Percentiles rank a stretch among this genome's conserved stretches.
These are phyloP conservation scores for Mediolabrus comicus DNA, from an alignment of 108 stramenopile genomes.

Conservation along the genomic window DNA sequence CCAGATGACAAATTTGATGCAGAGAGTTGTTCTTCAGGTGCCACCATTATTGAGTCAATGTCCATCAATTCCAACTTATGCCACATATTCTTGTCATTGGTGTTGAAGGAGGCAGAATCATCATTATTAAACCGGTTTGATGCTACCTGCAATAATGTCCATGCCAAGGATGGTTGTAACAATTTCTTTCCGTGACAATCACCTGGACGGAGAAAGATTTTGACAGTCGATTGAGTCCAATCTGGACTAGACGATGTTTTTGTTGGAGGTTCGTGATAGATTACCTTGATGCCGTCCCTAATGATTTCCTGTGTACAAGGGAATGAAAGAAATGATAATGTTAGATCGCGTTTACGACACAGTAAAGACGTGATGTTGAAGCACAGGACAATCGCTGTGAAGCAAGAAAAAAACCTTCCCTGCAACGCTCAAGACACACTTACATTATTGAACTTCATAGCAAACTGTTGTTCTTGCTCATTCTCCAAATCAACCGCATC, in stretches of 20 bases:
- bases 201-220: conserved; percentile 53
- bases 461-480: conserved; percentile 19
- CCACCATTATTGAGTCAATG: conserved; percentile 54
- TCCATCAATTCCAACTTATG: conserved; percentile 46
- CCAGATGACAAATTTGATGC: not conserved
- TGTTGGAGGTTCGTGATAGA: conserved; percentile 50
- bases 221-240: conserved; percentile 54
- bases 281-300: conserved; percentile 51
- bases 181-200: conserved; percentile 32
- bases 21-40: conserved; percentile 26
- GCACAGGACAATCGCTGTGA: no score
- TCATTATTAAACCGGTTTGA: conserved; percentile 7
- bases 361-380: no score
- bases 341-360: not conserved
- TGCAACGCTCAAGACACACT: not conserved
- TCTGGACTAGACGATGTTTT: conserved; percentile 18
- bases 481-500: conserved; percentile 15
- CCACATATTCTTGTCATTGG: conserved; percentile 26
- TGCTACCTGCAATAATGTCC: conserved; percentile 52
- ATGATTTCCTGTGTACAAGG: conserved; percentile 43
- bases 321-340: not conserved
- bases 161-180: conserved; percentile 58
- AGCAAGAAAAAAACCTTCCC: no score
- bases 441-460: conserved; percentile 26
- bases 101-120: not conserved